A percentile compares a stretch with the other conserved stretches of the same genome.
phyloP scores from a whole-genome alignment of 352 stramenopile genomes.

The Phytophthora sp. region DNA sequence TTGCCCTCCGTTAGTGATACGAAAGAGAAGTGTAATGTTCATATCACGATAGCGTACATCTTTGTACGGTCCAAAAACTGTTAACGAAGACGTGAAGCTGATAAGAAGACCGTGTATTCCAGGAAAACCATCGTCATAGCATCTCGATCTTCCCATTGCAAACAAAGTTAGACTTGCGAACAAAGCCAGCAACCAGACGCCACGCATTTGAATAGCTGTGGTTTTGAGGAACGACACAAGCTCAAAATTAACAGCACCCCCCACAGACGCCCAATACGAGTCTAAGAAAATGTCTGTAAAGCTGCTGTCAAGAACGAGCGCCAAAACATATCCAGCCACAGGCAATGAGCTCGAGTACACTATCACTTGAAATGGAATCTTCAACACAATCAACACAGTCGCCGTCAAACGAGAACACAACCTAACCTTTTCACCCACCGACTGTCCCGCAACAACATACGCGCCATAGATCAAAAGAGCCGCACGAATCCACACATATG shows the following conservation, averaged over 20 bases:
- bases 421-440: neutral
- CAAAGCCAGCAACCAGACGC: conserved; percentile 49
- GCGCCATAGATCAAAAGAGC: conserved; percentile 18
- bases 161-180: conserved; percentile 32
- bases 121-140: conserved; percentile 20
- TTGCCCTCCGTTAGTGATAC: conserved; percentile 4
- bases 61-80: conserved; percentile 44
- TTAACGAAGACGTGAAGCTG: conserved; percentile 40
- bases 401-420: neutral
- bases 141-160: conserved; percentile 7
- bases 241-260: conserved; percentile 22
- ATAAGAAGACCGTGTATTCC: conserved; percentile 43
- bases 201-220: conserved; percentile 51
- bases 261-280: conserved; percentile 40
- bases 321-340: conserved; percentile 38
- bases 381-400: conserved; percentile 30
- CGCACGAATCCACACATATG: conserved; percentile 59
- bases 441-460: neutral
- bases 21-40: conserved; percentile 21
- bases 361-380: conserved; percentile 58
- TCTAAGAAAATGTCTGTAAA: conserved; percentile 48
- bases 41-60: conserved; percentile 17
- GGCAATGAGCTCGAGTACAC: conserved; percentile 59
- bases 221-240: conserved; percentile 35
- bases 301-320: conserved; percentile 47